Percentiles rank a stretch among this genome's conserved stretches.
Conservation (phyloP, 2,329 filamentous ascomycete genomes). For the Botrytis pseudocinerea region DNA sequence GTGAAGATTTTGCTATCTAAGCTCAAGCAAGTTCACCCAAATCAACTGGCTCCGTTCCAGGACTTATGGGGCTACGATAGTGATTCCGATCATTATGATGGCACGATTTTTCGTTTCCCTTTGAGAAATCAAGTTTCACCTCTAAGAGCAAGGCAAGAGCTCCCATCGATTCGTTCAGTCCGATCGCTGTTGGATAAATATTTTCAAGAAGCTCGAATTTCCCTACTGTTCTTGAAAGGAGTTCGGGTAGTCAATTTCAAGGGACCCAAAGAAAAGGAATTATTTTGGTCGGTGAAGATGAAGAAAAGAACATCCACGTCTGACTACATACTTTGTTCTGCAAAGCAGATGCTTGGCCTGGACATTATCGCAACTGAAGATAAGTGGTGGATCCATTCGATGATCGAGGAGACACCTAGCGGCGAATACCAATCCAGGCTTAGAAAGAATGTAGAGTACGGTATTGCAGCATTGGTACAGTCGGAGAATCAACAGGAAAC, state of each 20-base stretch:
- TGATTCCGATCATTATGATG: constrained; percentile 30
- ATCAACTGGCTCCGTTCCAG: constrained; percentile 33
- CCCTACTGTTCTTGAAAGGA: constrained; percentile 33
- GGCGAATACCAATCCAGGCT: constrained; percentile 26
- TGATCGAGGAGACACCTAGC: constrained; percentile 26
- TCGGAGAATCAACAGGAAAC: not conserved
- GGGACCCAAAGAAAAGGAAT: constrained; percentile 23
- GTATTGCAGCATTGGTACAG: constrained; percentile 31
- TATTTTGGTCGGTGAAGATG: constrained; percentile 31
- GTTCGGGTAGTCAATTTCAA: constrained; percentile 32
- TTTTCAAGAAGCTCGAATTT: constrained; percentile 35
- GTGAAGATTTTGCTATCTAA: constrained; percentile 32
- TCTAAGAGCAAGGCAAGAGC: not conserved
- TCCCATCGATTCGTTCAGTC: constrained; percentile 5
- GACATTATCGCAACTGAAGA: constrained; percentile 25
- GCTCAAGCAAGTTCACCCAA: constrained; percentile 28
- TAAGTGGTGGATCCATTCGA: constrained; percentile 30
- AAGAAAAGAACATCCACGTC: constrained; percentile 9
- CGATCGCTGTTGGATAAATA: constrained; percentile 28
- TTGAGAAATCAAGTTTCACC: constrained; percentile 25
- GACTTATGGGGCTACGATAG: constrained; percentile 33
- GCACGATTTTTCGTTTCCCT: constrained; percentile 39
- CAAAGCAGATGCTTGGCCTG: constrained; percentile 16
- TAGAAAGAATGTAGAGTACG: constrained; percentile 33
- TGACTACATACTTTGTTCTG: constrained; percentile 22